These are phyloP conservation scores for Colletotrichum liriopes DNA, from an alignment of 2,329 filamentous ascomycete species.

Conservation along the genomic window DNA sequence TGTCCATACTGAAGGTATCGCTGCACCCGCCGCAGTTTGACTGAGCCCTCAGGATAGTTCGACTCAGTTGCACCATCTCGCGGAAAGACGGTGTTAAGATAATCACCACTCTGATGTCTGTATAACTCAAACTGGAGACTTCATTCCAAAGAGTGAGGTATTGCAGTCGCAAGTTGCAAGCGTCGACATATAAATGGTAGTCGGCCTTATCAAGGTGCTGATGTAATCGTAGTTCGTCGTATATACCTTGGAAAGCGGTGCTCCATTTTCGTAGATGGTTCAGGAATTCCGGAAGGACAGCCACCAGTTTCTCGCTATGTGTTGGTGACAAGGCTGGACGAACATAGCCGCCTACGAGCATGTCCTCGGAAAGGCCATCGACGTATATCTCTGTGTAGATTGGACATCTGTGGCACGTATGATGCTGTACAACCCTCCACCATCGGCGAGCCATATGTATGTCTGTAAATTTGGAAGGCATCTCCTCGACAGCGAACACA, in stretches of 20 bases:
- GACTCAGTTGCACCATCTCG: constrained; percentile 57
- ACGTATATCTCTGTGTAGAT: constrained; percentile 48
- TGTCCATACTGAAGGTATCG: constrained; percentile 61
- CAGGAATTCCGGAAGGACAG: constrained; percentile 55
- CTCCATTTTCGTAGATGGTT: constrained; percentile 59
- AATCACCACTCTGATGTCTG: constrained; percentile 52
- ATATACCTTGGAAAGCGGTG: constrained; percentile 56
- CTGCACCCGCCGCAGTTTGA: constrained; percentile 36
- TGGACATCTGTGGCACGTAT: constrained; percentile 56
- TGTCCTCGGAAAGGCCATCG: constrained; percentile 46
- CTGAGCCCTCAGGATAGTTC: constrained; percentile 52
- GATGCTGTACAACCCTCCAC: constrained; percentile 56
- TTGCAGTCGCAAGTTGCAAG: constrained; percentile 59
- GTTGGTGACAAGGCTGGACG: constrained; percentile 49
- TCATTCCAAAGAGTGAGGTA: constrained; percentile 59
- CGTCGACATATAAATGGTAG: constrained; percentile 51
- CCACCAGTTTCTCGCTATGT: constrained; percentile 49
- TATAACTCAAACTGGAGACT: constrained; percentile 55
- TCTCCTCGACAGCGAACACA: constrained; percentile 52
- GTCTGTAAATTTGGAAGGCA: constrained; percentile 51
- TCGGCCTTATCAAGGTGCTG: constrained; percentile 46
- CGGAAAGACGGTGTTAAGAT: constrained; percentile 59
- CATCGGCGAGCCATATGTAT: constrained; percentile 55
- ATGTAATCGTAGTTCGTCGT: constrained; percentile 48
- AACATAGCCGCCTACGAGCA: constrained; percentile 50